phyloP scores from a whole-genome alignment of 306 rosid species.

The Pterocarpus macrocarpus region DNA sequence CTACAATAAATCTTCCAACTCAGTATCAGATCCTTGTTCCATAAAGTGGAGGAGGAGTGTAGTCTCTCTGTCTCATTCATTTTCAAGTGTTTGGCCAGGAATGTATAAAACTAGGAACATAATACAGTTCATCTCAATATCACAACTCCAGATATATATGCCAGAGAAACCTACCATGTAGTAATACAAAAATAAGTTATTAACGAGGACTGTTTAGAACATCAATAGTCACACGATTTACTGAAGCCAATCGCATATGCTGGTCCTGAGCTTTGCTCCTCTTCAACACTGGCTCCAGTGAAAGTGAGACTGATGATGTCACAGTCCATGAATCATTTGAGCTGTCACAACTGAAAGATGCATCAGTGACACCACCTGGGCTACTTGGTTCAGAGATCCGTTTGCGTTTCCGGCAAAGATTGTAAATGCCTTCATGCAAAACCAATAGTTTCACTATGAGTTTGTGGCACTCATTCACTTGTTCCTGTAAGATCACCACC shows the following conservation, averaged over 20 bases:
- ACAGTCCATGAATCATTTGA: slow-evolving; percentile 73
- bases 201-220: slow-evolving; percentile 65
- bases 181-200: slow-evolving; percentile 47
- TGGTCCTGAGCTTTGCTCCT: slow-evolving; percentile 71
- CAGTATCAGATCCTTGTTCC: slow-evolving; percentile 39
- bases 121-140: slow-evolving; percentile 47
- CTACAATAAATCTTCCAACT: slow-evolving; percentile 38
- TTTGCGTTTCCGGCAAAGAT: slow-evolving; percentile 58
- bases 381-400: slow-evolving; percentile 57
- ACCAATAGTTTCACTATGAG: slow-evolving; percentile 56
- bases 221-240: slow-evolving; percentile 60
- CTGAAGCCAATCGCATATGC: slow-evolving; percentile 64
- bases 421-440: slow-evolving; percentile 42
- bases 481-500: slow-evolving; percentile 59
- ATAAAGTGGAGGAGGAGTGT: slow-evolving; percentile 20
- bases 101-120: slow-evolving; percentile 42
- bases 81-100: slow-evolving; percentile 47
- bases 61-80: slow-evolving; percentile 46
- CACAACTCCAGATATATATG: slow-evolving; percentile 40
- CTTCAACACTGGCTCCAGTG: slow-evolving; percentile 62
- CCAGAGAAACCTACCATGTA: slow-evolving; percentile 54
- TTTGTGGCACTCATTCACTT: slow-evolving; percentile 69
- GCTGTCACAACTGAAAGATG: slow-evolving; percentile 68
- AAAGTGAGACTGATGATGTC: slow-evolving; percentile 52
- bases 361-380: slow-evolving; percentile 70